Evolutionary conservation across 805 yeast species (phyloP).

Genomic region (Hanseniaspora hatyaiensis): DNA sequence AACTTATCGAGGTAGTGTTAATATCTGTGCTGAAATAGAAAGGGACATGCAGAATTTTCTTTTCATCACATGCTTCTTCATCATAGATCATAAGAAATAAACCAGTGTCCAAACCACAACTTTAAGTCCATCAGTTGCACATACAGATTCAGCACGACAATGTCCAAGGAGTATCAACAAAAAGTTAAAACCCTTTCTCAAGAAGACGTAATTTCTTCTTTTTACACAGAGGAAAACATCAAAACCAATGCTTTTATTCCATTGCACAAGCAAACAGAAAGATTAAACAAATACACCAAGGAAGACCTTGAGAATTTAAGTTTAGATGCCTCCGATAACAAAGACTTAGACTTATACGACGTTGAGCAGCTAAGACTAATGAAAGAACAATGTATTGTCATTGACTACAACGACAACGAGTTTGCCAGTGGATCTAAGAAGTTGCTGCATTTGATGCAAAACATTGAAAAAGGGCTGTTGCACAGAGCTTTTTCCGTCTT

Average conservation of each 20-base stretch:
- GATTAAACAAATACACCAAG: conserved; percentile 45
- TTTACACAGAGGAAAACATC: conserved; percentile 45
- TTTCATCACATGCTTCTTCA: too few species aligned
- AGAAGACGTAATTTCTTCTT: conserved; percentile 29
- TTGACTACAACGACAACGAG: conserved; percentile 77
- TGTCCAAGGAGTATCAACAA: conserved; percentile 14
- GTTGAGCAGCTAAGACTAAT: conserved; percentile 86
- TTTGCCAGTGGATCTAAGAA: conserved; percentile 92
- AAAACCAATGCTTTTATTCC: conserved; percentile 54
- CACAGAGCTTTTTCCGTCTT: conserved; percentile 98
- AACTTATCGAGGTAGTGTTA: too few species aligned
- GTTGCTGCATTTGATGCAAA: conserved; percentile 74
- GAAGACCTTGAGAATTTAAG: conserved; percentile 17
- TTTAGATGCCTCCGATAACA: conserved; percentile 25
- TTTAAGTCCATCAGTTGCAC: too few species aligned
- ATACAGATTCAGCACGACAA: background rate
- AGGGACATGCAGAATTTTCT: too few species aligned
- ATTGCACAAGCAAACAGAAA: conserved; percentile 31
- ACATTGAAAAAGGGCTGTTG: conserved; percentile 72
- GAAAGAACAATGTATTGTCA: conserved; percentile 93
- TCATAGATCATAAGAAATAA: too few species aligned
- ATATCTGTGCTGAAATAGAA: too few species aligned
- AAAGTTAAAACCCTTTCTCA: conserved; percentile 5
- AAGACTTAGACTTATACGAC: conserved; percentile 67
- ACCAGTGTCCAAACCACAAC: too few species aligned